A percentile compares a stretch with the other conserved stretches of the same genome.
These are phyloP conservation scores for Lactuca sativa DNA, from an alignment of 129 eudicot genomes.

Conservation along the genomic window DNA sequence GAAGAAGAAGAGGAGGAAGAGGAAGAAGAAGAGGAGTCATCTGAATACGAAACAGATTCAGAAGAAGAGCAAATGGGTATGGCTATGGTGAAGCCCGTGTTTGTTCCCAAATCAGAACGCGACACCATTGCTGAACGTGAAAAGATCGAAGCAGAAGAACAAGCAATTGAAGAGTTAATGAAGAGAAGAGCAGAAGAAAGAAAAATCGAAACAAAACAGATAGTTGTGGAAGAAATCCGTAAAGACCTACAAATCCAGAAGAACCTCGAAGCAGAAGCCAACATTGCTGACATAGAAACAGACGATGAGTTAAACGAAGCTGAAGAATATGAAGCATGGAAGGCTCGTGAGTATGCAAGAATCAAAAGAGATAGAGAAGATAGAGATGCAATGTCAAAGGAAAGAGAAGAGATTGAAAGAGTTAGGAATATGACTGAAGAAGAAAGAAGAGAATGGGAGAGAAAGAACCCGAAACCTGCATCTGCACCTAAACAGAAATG, in stretches of 20 bases:
- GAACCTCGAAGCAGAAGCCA: conserved; percentile 68
- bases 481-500: conserved; percentile 63
- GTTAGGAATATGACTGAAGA: conserved; percentile 98
- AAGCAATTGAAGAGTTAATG: conserved; percentile 68
- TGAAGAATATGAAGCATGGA: conserved; percentile 95
- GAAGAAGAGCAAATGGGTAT: conserved; percentile 73
- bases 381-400: conserved; percentile 84
- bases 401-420: conserved; percentile 89
- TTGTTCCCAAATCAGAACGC: conserved; percentile 89
- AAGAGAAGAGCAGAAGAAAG: conserved; percentile 64
- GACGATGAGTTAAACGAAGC: conserved; percentile 91
- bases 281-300: conserved; percentile 83
- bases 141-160: conserved; percentile 78
- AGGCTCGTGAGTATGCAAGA: conserved; percentile 83
- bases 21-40: conserved; percentile 76
- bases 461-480: conserved; percentile 76
- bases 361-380: conserved; percentile 93
- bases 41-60: conserved; percentile 91
- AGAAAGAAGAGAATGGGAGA: conserved; percentile 97
- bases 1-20: conserved; percentile 76
- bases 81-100: conserved; percentile 90
- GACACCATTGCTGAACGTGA: conserved; percentile 94
- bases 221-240: conserved; percentile 81
- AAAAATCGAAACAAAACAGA: conserved; percentile 71
- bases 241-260: conserved; percentile 69